Base-by-base conservation (phyloP, 2,329 filamentous ascomycete genomes). In the Colletotrichum somersetense region DNA sequence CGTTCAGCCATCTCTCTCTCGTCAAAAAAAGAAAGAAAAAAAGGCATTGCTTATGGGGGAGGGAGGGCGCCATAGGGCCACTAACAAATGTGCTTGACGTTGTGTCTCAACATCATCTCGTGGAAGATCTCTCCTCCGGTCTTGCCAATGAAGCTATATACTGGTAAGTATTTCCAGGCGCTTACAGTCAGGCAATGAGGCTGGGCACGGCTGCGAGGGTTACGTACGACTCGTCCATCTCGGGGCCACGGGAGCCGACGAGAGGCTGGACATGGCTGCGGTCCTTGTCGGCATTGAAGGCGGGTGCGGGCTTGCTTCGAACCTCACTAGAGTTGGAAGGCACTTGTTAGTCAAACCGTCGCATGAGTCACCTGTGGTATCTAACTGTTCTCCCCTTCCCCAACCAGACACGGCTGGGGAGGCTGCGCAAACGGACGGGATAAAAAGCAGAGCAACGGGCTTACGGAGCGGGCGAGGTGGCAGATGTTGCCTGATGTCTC, bases 61-160 rank as follows among this genome's bases (percentile, higher is more conserved):
- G 56, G 35, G 26, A 26, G 8, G 44, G 2, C 26, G 40, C 40
- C 40, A 55, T 48, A 46, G 61, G 67, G 66, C 77, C 74, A 91
- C 94, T 80, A 88, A 97, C 94, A 98, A 79, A 98, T 89, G 82
- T 98, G 94, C 86, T 98, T 96, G 68, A 99, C 96, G 77, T 88
- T 89, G 77, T 96, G 93, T 79, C 96, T 89, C 74, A 97, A 88
- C 95, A 99, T 98, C 96, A 98, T 98, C 85, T 98, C 96, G 83
- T 98, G 95, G 84, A 98, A 97, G 77, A 98, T 98, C 83, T 98
- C 92, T 80, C 96, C 96, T 80, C 96, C 96, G 62, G 91, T 97
- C 88, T 95, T 96, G 75, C 96, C 96, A 79, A 98, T 94, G 83
- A 98, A 97, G 73, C 92, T 94, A 76, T 67, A 20, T 56, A 55